Evolutionary conservation across 2,329 filamentous ascomycete species (phyloP).

Genomic region (Penicillium janthinellum): DNA sequence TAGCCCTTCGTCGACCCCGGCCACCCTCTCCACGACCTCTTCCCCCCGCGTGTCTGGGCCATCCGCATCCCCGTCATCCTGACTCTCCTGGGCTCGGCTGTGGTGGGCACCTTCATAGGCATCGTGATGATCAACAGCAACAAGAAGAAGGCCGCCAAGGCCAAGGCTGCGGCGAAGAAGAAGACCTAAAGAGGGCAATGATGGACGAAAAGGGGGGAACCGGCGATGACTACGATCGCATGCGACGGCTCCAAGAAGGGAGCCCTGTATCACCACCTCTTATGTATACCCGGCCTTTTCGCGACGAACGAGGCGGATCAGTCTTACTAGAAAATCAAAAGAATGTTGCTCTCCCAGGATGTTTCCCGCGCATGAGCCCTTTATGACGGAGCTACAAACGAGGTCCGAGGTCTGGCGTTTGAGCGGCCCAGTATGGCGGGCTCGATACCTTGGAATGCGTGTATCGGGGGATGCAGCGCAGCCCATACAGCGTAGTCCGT

Average conservation of each 20-base stretch:
- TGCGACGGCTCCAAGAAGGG: not conserved
- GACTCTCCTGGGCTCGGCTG: constrained; percentile 84
- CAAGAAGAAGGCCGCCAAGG: constrained; percentile 94
- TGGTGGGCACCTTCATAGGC: constrained; percentile 93
- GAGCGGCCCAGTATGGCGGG: not conserved
- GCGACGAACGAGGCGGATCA: not conserved
- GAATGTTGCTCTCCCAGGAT: constrained; percentile 1
- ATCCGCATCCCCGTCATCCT: constrained; percentile 98
- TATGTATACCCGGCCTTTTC: constrained; percentile 4
- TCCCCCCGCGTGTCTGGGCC: constrained; percentile 96
- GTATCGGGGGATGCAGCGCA: constrained; percentile 1
- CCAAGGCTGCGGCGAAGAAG: constrained; percentile 80
- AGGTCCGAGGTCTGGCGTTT: not conserved
- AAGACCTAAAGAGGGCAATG: constrained; percentile 63
- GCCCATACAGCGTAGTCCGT: not conserved
- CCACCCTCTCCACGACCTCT: constrained; percentile 90
- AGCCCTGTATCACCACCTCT: constrained; percentile 16
- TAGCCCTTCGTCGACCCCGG: constrained; percentile 97
- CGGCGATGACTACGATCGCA: constrained; percentile 3
- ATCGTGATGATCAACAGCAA: constrained; percentile 99
- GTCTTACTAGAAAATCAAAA: not conserved
- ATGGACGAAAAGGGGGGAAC: constrained; percentile 1
- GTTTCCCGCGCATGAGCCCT: not conserved
- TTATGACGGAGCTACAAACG: not conserved
- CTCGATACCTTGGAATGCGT: constrained; percentile 1